Evolutionary conservation across 2,329 filamentous ascomycete species (phyloP).

Genomic region (Xylaria polymorpha): DNA sequence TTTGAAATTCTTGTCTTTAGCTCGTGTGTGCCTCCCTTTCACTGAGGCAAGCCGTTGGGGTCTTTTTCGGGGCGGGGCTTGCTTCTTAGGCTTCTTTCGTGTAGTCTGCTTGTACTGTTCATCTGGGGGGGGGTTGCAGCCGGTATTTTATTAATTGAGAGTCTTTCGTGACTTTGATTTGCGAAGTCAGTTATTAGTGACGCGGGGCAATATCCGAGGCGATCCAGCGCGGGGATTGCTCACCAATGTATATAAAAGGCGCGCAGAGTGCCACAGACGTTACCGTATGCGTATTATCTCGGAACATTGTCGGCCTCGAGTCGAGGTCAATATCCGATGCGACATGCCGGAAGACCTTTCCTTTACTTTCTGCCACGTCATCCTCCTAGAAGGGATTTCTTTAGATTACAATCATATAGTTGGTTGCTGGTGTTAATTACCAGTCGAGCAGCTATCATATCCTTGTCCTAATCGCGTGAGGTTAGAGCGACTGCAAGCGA

Average conservation of each 20-base stretch:
- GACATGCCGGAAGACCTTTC: constrained; percentile 85
- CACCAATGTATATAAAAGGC: constrained; percentile 83
- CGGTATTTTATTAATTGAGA: constrained; percentile 79
- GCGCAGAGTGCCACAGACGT: constrained; percentile 79
- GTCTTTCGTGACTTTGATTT: constrained; percentile 36
- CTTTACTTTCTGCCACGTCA: constrained; percentile 92
- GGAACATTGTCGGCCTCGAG: constrained; percentile 75
- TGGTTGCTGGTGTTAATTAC: constrained; percentile 25
- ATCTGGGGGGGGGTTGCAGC: constrained; percentile 73
- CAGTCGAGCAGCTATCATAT: constrained; percentile 89
- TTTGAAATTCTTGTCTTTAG: constrained; percentile 73
- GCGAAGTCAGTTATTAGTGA: constrained; percentile 6
- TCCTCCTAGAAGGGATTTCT: constrained; percentile 66
- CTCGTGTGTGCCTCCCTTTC: constrained; percentile 70
- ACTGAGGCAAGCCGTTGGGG: constrained; percentile 72
- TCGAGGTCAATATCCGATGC: constrained; percentile 78
- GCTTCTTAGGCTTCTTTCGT: constrained; percentile 68
- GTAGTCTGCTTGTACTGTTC: constrained; percentile 70
- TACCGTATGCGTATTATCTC: constrained; percentile 79
- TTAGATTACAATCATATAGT: constrained; percentile 23
- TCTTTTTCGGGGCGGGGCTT: constrained; percentile 68
- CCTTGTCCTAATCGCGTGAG: constrained; percentile 52
- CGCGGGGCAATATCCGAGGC: not conserved
- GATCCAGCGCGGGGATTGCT: constrained; percentile 2
- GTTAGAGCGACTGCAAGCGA: constrained; percentile 14